Conservation (phyloP, 441 rosid genomes). For the Erodium trifolium region DNA sequence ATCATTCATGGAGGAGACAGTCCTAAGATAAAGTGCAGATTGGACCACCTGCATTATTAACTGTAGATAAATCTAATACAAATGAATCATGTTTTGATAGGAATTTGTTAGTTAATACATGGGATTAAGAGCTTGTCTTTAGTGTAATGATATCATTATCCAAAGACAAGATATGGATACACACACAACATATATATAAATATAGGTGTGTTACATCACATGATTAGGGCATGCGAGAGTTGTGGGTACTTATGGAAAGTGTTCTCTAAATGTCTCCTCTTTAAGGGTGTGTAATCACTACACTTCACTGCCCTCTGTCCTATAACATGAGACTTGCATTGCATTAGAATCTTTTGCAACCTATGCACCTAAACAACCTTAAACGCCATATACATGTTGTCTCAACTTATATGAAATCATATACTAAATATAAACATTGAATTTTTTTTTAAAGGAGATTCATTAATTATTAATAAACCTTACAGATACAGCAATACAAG, state of each 20-base stretch:
- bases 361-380: not conserved
- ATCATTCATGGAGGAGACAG: not conserved
- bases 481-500: no score
- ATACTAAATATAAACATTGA: no score
- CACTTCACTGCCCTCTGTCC: not conserved
- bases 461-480: no score
- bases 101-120: not conserved
- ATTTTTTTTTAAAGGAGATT: no score
- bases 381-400: not conserved
- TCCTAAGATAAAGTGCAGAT: not conserved
- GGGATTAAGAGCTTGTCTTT: not conserved
- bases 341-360: not conserved
- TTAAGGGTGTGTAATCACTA: not conserved
- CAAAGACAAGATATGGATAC: not conserved
- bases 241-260: not conserved
- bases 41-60: no score
- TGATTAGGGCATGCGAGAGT: not conserved
- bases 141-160: not conserved
- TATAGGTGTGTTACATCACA: not conserved
- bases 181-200: not conserved
- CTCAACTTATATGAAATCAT: no score
- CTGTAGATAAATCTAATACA: no score
- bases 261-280: not conserved
- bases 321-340: not conserved
- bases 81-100: no score